phyloP scores from a whole-genome alignment of 768 basidiomycete genomes.

The Amanita rubescens region DNA sequence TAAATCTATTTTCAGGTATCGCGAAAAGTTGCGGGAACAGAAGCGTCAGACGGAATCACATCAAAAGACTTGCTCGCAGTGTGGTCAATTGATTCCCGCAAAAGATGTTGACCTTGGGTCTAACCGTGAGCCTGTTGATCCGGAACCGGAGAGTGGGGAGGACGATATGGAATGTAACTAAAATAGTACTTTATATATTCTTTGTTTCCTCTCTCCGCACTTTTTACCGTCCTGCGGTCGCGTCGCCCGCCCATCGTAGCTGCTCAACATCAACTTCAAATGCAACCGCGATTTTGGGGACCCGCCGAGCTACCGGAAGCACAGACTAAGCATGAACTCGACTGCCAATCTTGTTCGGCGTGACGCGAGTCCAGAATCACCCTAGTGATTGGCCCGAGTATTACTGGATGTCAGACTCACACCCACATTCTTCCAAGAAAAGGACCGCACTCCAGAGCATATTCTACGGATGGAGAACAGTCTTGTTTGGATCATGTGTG shows the following conservation, averaged over 20 bases:
- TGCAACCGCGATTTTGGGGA: neutral
- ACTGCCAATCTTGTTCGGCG: slow-evolving; percentile 13
- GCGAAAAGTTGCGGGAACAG: neutral
- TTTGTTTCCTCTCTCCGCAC: neutral
- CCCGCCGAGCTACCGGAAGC: slow-evolving; percentile 4
- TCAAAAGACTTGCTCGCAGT: neutral
- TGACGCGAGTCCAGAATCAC: slow-evolving; percentile 12
- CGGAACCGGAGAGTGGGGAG: neutral
- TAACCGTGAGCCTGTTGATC: neutral
- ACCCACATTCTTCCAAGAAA: neutral
- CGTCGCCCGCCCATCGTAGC: neutral
- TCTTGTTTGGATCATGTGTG: slow-evolving; percentile 54
- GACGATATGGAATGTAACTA: no score
- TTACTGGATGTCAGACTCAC: slow-evolving; percentile 9
- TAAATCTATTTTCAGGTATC: neutral
- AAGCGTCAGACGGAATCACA: neutral
- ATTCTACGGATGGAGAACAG: slow-evolving; percentile 43
- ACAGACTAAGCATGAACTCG: slow-evolving; percentile 12
- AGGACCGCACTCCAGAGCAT: neutral
- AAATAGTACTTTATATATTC: no score
- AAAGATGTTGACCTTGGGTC: neutral
- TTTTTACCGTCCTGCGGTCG: neutral
- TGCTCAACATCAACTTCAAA: neutral
- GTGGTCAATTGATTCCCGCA: neutral
- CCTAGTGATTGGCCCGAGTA: slow-evolving; percentile 16